Percentiles rank a stretch among this genome's conserved stretches.
phyloP scores from a whole-genome alignment of 805 yeast species.

The Kluyveromyces starmeri region DNA sequence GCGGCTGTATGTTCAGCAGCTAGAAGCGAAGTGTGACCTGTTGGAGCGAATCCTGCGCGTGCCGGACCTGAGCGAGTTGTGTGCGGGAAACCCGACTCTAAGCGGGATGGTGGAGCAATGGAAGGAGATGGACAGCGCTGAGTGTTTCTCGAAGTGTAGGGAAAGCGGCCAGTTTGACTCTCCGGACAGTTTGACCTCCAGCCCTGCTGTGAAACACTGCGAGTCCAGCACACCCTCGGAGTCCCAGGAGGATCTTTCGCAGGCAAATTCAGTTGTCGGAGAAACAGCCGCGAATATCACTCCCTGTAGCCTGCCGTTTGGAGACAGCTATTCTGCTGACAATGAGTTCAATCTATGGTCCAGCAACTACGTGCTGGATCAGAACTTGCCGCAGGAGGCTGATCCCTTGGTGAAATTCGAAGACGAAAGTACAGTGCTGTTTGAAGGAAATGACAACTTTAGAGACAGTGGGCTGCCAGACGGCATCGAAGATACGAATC shows the following conservation, averaged over 20 bases:
- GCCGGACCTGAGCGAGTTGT: constrained; percentile 16
- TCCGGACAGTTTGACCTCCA: constrained; percentile 2
- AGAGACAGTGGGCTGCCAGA: background rate
- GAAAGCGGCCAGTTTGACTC: background rate
- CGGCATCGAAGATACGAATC: background rate
- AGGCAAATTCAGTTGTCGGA: too few species aligned
- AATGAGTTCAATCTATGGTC: too few species aligned
- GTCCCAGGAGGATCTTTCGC: too few species aligned
- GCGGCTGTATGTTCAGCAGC: constrained; percentile 79
- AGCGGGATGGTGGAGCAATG: constrained; percentile 6
- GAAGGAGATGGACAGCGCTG: background rate
- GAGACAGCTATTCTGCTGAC: too few species aligned
- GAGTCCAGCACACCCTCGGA: too few species aligned
- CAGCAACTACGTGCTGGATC: too few species aligned
- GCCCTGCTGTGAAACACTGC: background rate
- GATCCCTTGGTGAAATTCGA: background rate
- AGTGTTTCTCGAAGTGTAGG: background rate
- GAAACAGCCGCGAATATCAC: too few species aligned
- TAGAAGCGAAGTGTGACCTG: constrained; percentile 44
- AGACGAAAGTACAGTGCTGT: background rate
- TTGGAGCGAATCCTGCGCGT: constrained; percentile 22
- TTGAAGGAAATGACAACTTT: background rate
- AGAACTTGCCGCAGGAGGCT: background rate
- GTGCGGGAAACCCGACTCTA: constrained; percentile 10
- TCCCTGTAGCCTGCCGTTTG: too few species aligned